Percentiles rank a stretch among this genome's conserved stretches.
These are phyloP conservation scores for Tagetes erecta DNA, from an alignment of 129 eudicot species.

Conservation along the genomic window DNA sequence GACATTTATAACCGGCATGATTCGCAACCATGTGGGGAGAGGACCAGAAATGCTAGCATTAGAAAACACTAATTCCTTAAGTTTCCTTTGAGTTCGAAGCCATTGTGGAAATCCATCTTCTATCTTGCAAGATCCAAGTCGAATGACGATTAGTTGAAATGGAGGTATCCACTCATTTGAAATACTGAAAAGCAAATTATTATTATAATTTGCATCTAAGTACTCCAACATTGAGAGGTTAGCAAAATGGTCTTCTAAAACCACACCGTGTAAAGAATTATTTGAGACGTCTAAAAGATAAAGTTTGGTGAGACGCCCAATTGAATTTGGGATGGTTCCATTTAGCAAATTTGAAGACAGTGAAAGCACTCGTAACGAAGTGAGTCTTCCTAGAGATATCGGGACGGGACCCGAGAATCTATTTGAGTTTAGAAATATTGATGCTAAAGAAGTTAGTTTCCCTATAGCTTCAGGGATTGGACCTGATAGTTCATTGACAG, in stretches of 20 bases:
- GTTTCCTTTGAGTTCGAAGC: slow-evolving; percentile 14
- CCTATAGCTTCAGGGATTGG: not conserved
- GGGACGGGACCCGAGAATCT: not conserved
- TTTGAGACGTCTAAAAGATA: not conserved
- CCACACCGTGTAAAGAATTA: not conserved
- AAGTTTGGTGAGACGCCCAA: not conserved
- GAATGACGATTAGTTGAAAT: not conserved
- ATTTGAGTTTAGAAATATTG: not conserved
- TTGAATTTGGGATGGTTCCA: slow-evolving; percentile 7
- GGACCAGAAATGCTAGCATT: slow-evolving; percentile 2
- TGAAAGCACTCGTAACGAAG: not conserved
- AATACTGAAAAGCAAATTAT: not conserved
- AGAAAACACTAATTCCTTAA: not conserved
- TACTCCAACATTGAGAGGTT: not conserved
- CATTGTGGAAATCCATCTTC: slow-evolving; percentile 10
- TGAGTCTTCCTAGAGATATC: slow-evolving; percentile 1
- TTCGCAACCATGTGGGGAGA: slow-evolving; percentile 10
- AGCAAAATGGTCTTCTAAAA: not conserved
- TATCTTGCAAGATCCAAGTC: not conserved
- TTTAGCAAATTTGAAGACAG: not conserved
- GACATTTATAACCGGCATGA: not conserved
- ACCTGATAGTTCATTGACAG: not conserved
- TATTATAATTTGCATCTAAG: not conserved
- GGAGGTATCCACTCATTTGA: not conserved
- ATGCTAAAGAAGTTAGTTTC: not conserved